These are phyloP conservation scores for Cryptococcus sp. DNA, from an alignment of 1,284 basidiomycete species.

Conservation along the genomic window DNA sequence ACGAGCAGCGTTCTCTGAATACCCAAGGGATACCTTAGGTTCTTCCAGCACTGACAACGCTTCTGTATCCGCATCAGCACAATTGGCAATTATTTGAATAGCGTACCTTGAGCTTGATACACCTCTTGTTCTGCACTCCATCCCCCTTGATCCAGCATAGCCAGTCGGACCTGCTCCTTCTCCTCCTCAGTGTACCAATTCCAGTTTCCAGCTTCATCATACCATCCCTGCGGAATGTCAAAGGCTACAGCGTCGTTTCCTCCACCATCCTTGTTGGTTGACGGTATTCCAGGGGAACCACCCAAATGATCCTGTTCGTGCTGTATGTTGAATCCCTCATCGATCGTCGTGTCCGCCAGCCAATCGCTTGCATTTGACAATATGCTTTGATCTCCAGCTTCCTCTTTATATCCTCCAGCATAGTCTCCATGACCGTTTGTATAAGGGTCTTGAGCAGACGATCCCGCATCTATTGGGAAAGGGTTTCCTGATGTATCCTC, in stretches of 20 bases:
- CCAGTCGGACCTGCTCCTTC: constrained; percentile 30
- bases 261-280: not conserved
- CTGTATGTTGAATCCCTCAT: constrained; percentile 19
- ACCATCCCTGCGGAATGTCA: constrained; percentile 43
- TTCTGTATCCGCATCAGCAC: too few species aligned
- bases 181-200: constrained; percentile 44
- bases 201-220: constrained; percentile 36
- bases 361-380: constrained; percentile 29
- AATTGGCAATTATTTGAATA: too few species aligned
- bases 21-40: constrained; percentile 2
- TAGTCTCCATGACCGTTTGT: constrained; percentile 10
- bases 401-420: not conserved
- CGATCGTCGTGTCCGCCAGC: constrained; percentile 34
- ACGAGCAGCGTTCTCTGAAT: constrained; percentile 30
- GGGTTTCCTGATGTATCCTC: not conserved
- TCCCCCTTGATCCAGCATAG: constrained; percentile 21
- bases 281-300: not conserved
- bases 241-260: constrained; percentile 19
- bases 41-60: too few species aligned
- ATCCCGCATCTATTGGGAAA: not conserved
- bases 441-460: constrained; percentile 3
- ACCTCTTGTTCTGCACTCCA: not conserved
- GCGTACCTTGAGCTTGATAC: not conserved
- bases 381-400: constrained; percentile 22
- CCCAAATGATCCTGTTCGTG: not conserved